phyloP scores from a whole-genome alignment of 805 yeast genomes.

The Candida odintsovae region DNA sequence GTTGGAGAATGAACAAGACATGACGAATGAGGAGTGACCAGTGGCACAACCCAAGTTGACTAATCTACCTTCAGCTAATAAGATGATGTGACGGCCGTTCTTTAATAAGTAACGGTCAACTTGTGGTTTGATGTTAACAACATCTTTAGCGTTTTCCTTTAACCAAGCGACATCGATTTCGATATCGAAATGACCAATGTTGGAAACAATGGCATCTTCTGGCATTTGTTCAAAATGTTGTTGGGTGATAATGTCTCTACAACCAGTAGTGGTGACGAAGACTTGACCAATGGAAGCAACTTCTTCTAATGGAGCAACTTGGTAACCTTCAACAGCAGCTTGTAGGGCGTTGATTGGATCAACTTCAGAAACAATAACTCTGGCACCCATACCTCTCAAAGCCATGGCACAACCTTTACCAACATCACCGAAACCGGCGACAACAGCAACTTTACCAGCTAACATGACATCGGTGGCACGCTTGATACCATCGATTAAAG shows the following conservation, averaged over 20 bases:
- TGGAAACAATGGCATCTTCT: constrained; percentile 98
- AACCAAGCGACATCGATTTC: constrained; percentile 99
- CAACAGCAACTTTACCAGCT: constrained; percentile 98
- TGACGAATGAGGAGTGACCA: constrained; percentile 98
- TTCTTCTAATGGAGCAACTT: constrained; percentile 92
- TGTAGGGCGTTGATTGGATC: constrained; percentile 99
- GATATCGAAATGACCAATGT: constrained; percentile 99
- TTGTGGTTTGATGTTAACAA: constrained; percentile 97
- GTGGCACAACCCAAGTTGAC: constrained; percentile 99
- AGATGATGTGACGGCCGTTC: constrained; percentile 88
- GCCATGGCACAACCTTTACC: constrained; percentile 99
- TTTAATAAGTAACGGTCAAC: constrained; percentile 93
- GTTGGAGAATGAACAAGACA: constrained; percentile 99
- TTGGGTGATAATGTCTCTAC: constrained; percentile 95
- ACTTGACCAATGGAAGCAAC: constrained; percentile 92
- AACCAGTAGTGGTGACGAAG: constrained; percentile 98
- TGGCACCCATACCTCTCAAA: constrained; percentile 97
- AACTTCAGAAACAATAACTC: constrained; percentile 94
- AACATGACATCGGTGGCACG: constrained; percentile 99
- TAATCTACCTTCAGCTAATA: constrained; percentile 98
- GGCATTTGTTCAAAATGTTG: constrained; percentile 89
- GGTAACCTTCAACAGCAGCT: constrained; percentile 99
- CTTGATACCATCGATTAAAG: constrained; percentile 97
- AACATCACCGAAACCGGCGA: constrained; percentile 99
- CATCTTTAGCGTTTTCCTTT: constrained; percentile 87